phyloP scores from a whole-genome alignment of 305 asterid genomes.

The Fraxinus latifolia region DNA sequence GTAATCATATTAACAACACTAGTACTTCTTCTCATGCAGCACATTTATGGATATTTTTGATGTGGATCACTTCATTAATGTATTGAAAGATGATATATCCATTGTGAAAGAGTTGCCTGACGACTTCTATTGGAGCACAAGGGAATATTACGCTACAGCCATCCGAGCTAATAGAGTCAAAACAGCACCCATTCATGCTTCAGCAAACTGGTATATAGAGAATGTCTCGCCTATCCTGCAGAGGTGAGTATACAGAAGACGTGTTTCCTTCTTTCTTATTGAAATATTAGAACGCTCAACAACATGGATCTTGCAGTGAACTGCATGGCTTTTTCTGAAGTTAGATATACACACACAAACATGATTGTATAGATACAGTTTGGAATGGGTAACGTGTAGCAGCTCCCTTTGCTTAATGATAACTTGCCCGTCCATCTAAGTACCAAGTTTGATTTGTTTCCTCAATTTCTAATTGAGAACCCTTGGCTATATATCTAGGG shows the following conservation, averaged over 20 bases:
- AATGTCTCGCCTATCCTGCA: slow-evolving; percentile 73
- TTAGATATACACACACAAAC: neutral
- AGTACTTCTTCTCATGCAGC: slow-evolving; percentile 40
- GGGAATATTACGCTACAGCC: slow-evolving; percentile 88
- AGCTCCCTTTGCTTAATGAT: neutral
- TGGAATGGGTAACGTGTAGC: neutral
- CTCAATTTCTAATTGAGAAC: neutral
- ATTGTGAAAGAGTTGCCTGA: slow-evolving; percentile 81
- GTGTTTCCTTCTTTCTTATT: neutral
- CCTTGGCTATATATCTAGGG: neutral
- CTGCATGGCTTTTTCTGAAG: slow-evolving; percentile 4
- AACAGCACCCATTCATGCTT: slow-evolving; percentile 92
- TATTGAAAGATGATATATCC: slow-evolving; percentile 74
- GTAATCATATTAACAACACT: slow-evolving; percentile 11
- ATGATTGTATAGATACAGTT: neutral
- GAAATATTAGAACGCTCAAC: neutral
- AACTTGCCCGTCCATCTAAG: neutral
- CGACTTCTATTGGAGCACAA: slow-evolving; percentile 91
- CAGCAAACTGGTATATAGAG: slow-evolving; percentile 91
- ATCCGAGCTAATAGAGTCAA: slow-evolving; percentile 89
- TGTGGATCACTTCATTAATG: slow-evolving; percentile 89
- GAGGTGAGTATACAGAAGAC: slow-evolving; percentile 50
- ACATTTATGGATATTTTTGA: slow-evolving; percentile 87
- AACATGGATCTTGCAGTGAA: neutral
- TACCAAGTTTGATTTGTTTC: neutral